Base-by-base conservation (phyloP, 208 protist genomes). In the Trypanosoma melophagium region DNA sequence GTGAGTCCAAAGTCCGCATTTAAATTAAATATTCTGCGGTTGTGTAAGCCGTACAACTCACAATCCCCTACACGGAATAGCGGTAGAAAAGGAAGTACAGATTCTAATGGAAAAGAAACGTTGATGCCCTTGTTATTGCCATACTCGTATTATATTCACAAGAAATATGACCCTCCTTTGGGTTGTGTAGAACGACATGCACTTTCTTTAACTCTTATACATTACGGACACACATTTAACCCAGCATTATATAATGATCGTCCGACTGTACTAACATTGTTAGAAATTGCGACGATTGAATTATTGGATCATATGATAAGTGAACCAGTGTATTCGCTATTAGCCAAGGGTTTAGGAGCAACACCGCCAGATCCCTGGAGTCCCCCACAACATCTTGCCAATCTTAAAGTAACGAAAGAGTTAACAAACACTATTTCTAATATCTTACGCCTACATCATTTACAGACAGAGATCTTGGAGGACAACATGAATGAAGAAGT, bases 181-280 rank as follows among this genome's bases (percentile, higher is more conserved):
- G 82, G 84, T 25, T 93, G 86, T 62, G 89, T 93, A 44, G 84
- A 93, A 50, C 69, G 81, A 62, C 84, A 93, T 76, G 84, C 82
- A n/a, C 42, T 93, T 21, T 87, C 87, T 17, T 65, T 89, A 22
- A 82, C 71, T 42, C 66, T 93, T 47, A 88, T 93, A 19, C 81
- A 93, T 62, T 59, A 86, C 67, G 40, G 64, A 21, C 87, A 93
- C 62, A 38, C 57, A 12, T 41, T 51, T 7, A 69, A 83, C 45
- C 71, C 76, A 35, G 77, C 50, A 12, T 76, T 93, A 4, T 93
- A 86, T 75, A 67, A 62, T 49, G 66, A 84, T 55, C 68, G 50
- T 22, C 71, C 74, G 4, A 81, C 75, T 7, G 68, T 87, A 17
- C 41, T 86, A 4, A 60, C 69, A 8, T 64, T 93, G 59, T 70